A percentile compares a stretch with the other conserved stretches of the same genome.
Evolutionary conservation across 352 stramenopile genomes (phyloP).

Genomic region (Phytopythium kandeliae): DNA sequence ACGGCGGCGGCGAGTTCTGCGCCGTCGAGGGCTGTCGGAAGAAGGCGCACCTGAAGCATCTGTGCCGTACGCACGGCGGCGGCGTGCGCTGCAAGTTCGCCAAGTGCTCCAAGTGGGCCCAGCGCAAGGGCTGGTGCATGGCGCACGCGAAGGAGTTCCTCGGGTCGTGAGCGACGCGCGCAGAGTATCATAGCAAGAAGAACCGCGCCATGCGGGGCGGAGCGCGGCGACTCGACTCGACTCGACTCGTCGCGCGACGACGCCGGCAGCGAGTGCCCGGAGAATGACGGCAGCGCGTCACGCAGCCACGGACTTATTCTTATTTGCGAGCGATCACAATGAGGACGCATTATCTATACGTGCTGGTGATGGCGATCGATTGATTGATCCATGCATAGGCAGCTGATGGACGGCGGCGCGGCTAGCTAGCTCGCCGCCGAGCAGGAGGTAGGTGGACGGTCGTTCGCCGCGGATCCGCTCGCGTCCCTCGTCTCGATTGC

Average conservation of each 20-base stretch:
- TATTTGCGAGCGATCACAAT: constrained; percentile 6
- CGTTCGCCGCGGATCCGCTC: too few species aligned
- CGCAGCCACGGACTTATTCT: constrained; percentile 2
- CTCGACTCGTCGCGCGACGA: too few species aligned
- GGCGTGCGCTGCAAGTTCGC: constrained; percentile 75
- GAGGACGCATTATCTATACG: background rate
- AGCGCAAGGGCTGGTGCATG: constrained; percentile 88
- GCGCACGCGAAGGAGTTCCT: constrained; percentile 79
- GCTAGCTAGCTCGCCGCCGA: too few species aligned
- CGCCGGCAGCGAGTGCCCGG: too few species aligned
- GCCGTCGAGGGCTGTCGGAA: constrained; percentile 77
- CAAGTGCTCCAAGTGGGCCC: constrained; percentile 82
- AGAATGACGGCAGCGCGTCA: background rate
- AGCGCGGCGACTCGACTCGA: too few species aligned
- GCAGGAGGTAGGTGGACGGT: too few species aligned
- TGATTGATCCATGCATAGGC: too few species aligned
- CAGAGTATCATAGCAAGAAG: background rate
- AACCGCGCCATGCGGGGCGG: too few species aligned
- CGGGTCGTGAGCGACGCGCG: constrained; percentile 20
- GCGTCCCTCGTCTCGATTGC: too few species aligned
- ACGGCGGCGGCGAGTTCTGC: constrained; percentile 79
- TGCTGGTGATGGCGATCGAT: too few species aligned
- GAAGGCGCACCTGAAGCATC: constrained; percentile 82
- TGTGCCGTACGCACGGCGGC: constrained; percentile 84
- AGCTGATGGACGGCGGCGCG: too few species aligned